These are phyloP conservation scores for Pisolithus orientalis DNA, from an alignment of 768 basidiomycete species.

Conservation along the genomic window DNA sequence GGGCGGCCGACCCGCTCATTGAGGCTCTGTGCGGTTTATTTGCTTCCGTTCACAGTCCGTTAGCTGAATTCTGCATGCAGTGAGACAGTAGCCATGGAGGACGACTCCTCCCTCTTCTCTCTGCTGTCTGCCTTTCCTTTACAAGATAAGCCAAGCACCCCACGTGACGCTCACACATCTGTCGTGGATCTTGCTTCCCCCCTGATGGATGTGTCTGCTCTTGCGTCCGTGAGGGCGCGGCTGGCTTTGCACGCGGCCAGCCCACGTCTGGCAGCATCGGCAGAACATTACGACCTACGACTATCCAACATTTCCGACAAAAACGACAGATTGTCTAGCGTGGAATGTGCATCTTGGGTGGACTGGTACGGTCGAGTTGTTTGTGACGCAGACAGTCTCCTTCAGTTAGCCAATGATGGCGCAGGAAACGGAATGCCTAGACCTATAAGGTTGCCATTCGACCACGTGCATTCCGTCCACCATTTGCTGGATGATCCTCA, in stretches of 20 bases:
- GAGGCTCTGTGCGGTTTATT: slow-evolving; percentile 20
- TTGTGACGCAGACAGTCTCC: slow-evolving; percentile 59
- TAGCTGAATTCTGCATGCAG: slow-evolving; percentile 33
- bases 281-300: slow-evolving; percentile 55
- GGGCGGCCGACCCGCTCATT: slow-evolving; percentile 20
- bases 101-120: slow-evolving; percentile 68
- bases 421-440: slow-evolving; percentile 22
- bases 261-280: slow-evolving; percentile 81
- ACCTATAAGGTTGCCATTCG: slow-evolving; percentile 53
- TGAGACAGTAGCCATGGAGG: slow-evolving; percentile 74
- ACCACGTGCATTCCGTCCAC: slow-evolving; percentile 62
- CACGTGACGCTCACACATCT: slow-evolving; percentile 42
- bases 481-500: slow-evolving; percentile 40
- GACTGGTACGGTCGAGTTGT: slow-evolving; percentile 76
- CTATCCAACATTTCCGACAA: slow-evolving; percentile 18
- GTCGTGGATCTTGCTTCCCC: slow-evolving; percentile 33
- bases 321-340: slow-evolving; percentile 18
- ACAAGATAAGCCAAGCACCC: slow-evolving; percentile 31
- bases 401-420: slow-evolving; percentile 38
- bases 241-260: slow-evolving; percentile 73
- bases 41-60: neutral
- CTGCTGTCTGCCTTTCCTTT: slow-evolving; percentile 58
- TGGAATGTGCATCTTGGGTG: slow-evolving; percentile 65
- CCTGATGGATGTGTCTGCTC: slow-evolving; percentile 42
- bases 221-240: slow-evolving; percentile 60